Conservation (phyloP, 2,329 filamentous ascomycete species). For the Penicillium sp. region DNA sequence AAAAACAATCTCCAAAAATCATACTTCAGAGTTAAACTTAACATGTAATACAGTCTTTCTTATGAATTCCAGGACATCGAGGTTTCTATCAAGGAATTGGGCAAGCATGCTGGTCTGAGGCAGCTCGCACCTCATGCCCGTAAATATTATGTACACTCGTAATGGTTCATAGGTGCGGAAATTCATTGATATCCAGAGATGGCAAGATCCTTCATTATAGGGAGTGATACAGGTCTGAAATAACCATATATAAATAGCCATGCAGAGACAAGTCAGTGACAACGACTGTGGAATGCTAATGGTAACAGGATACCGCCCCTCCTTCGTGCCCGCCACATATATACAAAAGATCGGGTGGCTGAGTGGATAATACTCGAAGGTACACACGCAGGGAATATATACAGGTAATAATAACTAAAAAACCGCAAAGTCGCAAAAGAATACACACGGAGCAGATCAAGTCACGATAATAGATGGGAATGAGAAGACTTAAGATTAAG, state of each 20-base stretch:
- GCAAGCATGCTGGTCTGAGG: too few species aligned
- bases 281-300: background rate
- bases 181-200: background rate
- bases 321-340: background rate
- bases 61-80: too few species aligned
- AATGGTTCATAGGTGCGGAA: background rate
- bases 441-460: background rate
- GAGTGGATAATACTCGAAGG: background rate
- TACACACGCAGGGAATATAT: conserved; percentile 2
- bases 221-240: background rate
- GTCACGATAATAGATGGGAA: background rate
- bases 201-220: background rate
- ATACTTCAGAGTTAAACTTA: too few species aligned
- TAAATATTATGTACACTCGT: background rate
- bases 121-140: too few species aligned
- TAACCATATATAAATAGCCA: background rate
- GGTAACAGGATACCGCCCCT: background rate
- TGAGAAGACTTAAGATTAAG: background rate
- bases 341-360: conserved; percentile 1
- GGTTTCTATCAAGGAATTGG: too few species aligned
- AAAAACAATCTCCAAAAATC: too few species aligned
- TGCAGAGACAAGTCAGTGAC: background rate
- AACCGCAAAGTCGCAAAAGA: background rate
- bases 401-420: background rate
- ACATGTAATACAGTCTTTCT: too few species aligned